A percentile compares a stretch with the other conserved stretches of the same genome.
phyloP scores from a whole-genome alignment of 257 asterid species.

The Avicennia marina region DNA sequence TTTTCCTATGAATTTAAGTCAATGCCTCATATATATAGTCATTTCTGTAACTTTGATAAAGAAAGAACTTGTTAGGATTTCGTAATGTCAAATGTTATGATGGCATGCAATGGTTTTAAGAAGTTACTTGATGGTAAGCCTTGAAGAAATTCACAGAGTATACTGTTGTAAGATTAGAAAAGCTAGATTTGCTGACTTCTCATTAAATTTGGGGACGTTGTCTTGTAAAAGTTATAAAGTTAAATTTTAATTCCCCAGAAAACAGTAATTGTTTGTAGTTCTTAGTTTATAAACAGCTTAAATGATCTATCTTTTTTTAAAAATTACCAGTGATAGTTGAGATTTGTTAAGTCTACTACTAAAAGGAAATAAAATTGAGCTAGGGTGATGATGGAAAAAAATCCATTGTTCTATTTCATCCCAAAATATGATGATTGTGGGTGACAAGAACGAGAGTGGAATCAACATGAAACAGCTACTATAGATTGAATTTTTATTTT shows the following conservation, averaged over 20 bases:
- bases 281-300: neutral
- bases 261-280: neutral
- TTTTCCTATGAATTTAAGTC: neutral
- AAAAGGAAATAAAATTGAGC: neutral
- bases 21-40: neutral
- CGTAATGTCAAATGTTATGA: constrained; percentile 6
- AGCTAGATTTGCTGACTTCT: neutral
- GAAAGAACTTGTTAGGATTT: neutral
- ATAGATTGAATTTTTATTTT: neutral
- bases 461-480: too few species aligned
- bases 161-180: neutral
- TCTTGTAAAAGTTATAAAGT: neutral
- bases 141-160: neutral
- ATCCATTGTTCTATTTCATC: constrained; percentile 1
- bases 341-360: neutral
- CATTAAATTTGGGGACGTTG: neutral
- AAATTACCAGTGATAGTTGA: too few species aligned
- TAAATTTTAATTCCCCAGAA: constrained; percentile 10
- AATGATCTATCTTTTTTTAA: neutral
- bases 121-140: neutral
- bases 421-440: neutral
- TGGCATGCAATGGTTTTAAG: constrained; percentile 1
- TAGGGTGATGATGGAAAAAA: neutral
- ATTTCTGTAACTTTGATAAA: neutral
- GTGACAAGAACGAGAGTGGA: constrained; percentile 7